Evolutionary conservation across 2,329 filamentous ascomycete genomes (phyloP), one percentile per base, ranked within the genome.

Genomic region (Paraphoma sp.): DNA sequence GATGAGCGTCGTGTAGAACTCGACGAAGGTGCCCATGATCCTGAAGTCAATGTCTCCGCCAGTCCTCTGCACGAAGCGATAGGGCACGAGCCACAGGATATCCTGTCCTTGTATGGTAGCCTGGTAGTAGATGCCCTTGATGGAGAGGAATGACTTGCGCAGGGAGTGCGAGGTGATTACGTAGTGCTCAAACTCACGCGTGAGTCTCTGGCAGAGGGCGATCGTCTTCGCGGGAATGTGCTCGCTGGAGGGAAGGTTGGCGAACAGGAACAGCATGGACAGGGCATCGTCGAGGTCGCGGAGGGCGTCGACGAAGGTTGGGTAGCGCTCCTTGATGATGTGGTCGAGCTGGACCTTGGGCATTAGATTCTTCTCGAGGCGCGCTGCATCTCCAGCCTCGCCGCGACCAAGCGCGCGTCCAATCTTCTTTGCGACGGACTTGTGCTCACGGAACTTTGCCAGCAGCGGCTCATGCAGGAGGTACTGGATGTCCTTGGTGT

Each of bases 121-220:
- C 81, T 98, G 94, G 80, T 98, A 99, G 82, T 99, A 99, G 72
- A 99, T 98, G 60, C 95, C 95, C 84, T 99, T 99, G 80, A 99
- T 98, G 1, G 93, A 97, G 64, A 99, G 81, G 82, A 99, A 99
- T 0, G 93, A 97, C 82, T 97, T 98, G 73, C 92, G 90, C 68
- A 99, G 82, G 69, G 91, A 93, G 79, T 96, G 88, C 42, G 94
- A 96, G 45, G 89, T 86, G 74, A 99, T 99, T 61, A 99, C 85
- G 79, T 97, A 99, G 82, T 98, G 95, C 80, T 98, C 91, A 78
- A 99, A 99, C 81, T 99, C 95, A 77, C 94, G 89, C 70, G 90
- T 94, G 52, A 99, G 82, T 53, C 92, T 89, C 81, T 98, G 93
- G 82, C 95, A 99, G 63, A 93, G 89, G 51, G 93, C 91, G 76